Conservation (phyloP, 345 rosid species). For the Orychophragmus violaceus region DNA sequence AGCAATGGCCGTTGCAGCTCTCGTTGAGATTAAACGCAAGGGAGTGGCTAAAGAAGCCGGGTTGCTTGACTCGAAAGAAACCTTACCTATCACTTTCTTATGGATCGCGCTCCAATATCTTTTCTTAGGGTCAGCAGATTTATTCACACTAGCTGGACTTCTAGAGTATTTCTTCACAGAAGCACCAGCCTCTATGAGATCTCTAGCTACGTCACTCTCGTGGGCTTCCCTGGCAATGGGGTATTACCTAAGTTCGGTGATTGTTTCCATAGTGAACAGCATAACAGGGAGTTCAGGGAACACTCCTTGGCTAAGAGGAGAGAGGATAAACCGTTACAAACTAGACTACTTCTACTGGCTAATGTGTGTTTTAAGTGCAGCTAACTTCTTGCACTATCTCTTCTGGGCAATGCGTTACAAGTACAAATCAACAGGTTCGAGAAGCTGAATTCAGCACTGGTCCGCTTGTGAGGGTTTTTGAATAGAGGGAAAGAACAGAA, state of each 20-base stretch:
- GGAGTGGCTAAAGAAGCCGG: conserved; percentile 45
- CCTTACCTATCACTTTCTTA: conserved; percentile 52
- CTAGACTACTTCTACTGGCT: conserved; percentile 80
- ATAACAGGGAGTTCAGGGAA: conserved; percentile 41
- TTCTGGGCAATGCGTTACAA: conserved; percentile 77
- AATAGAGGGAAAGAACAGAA: conserved; percentile 1
- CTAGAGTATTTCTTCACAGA: conserved; percentile 77
- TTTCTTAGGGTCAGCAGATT: conserved; percentile 76
- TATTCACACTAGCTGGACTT: conserved; percentile 70
- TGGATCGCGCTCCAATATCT: conserved; percentile 77
- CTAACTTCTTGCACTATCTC: conserved; percentile 73
- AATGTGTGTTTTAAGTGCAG: conserved; percentile 67
- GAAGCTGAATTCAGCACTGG: background rate
- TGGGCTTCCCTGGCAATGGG: conserved; percentile 75
- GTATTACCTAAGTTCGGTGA: conserved; percentile 64
- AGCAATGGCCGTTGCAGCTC: conserved; percentile 71
- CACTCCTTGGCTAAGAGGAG: conserved; percentile 68
- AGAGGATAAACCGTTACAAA: conserved; percentile 68
- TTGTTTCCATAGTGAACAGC: conserved; percentile 52
- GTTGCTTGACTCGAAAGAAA: conserved; percentile 33
- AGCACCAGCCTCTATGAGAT: conserved; percentile 69
- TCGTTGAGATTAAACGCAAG: conserved; percentile 64
- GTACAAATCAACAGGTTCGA: conserved; percentile 40
- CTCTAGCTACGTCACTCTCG: conserved; percentile 67
- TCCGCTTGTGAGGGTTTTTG: background rate